Evolutionary conservation across 1,284 basidiomycete genomes (phyloP), one percentile per base, ranked within the genome.

Genomic region (Xerocomus minutiporus): DNA sequence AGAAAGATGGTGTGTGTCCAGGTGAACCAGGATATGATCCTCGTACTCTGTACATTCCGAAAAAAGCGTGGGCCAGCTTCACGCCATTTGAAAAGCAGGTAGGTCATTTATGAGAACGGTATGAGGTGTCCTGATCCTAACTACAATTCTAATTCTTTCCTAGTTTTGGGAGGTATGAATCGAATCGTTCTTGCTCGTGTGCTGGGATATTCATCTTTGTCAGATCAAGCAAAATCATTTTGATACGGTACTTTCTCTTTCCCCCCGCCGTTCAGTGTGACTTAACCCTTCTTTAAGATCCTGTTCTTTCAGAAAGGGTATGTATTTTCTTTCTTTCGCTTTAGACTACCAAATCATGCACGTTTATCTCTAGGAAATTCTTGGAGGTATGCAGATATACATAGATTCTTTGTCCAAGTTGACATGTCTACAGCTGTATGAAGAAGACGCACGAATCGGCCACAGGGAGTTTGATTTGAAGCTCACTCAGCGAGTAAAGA

Each of bases 291-390:
- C 47, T 56, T 68, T 56, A 60, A 91, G 77, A 80, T 98, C 17
- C 73, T 99, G 40, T 99, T 99, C 78, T 99, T 99, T 75, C 96
- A 99, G 71, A 97, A 92, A 85, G 84, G 93, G 93, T 83, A 75
- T 68, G 74, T 68, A 55, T 53, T 41, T 46, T 44, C 20, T 42
- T 39, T 15, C 1, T 48, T 46, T 32, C 1, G 2, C 20, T 23
- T 20, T 34, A 12, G 3, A 36, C 41, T 4, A 15, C 52, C 64
- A 11, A 57, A 31, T 8, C 9, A 9, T 41, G 8, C 2, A 5
- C 20, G 7, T 45, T 15, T 6, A 12, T 28, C 35, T 46, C 17
- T 51, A 86, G 85, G 43, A 87, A 87, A 73, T 86, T 88, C 61
- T 73, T 83, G 38, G 84, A 86, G 75, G 82, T 83, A 62, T n/a